A percentile compares a stretch with the other conserved stretches of the same genome.
Conservation (phyloP, 768 basidiomycete genomes). For the Pholiota microspora region DNA sequence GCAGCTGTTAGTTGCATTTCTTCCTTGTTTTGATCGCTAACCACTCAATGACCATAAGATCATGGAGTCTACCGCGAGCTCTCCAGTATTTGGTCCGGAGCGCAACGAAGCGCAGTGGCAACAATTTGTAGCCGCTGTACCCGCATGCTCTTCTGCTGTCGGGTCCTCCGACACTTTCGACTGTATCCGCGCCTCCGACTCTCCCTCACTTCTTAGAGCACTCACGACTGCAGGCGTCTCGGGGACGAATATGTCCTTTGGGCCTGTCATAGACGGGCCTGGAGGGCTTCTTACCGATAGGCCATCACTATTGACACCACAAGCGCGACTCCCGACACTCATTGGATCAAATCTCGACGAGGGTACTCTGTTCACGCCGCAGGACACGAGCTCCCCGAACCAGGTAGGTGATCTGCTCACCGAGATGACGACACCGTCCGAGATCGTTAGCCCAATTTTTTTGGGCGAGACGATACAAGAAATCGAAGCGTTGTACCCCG, state of each 20-base stretch:
- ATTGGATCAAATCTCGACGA: slow-evolving; percentile 33
- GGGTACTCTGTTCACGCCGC: slow-evolving; percentile 33
- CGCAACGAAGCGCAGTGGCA: slow-evolving; percentile 29
- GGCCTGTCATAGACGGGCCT: slow-evolving; percentile 37
- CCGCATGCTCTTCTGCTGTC: slow-evolving; percentile 22
- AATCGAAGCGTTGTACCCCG: slow-evolving; percentile 35
- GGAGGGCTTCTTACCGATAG: slow-evolving; percentile 33
- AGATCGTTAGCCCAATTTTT: slow-evolving; percentile 14
- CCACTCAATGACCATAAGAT: slow-evolving; percentile 23
- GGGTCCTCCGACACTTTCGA: slow-evolving; percentile 26
- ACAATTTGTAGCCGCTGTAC: slow-evolving; percentile 30
- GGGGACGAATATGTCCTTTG: slow-evolving; percentile 2
- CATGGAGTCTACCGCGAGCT: slow-evolving; percentile 33
- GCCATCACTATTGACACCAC: slow-evolving; percentile 28
- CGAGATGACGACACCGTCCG: slow-evolving; percentile 20
- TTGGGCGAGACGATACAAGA: slow-evolving; percentile 16
- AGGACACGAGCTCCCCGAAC: slow-evolving; percentile 18
- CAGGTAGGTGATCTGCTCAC: slow-evolving; percentile 25
- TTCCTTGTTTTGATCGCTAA: background rate
- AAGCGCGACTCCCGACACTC: slow-evolving; percentile 32
- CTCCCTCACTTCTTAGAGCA: slow-evolving; percentile 7
- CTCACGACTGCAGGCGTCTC: slow-evolving; percentile 11
- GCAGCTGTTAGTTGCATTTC: slow-evolving; percentile 21
- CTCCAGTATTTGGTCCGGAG: slow-evolving; percentile 26
- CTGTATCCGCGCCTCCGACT: slow-evolving; percentile 23